These are phyloP conservation scores for Tetrahymena thermophila DNA, from an alignment of 73 alveolate genomes.

Conservation along the genomic window DNA sequence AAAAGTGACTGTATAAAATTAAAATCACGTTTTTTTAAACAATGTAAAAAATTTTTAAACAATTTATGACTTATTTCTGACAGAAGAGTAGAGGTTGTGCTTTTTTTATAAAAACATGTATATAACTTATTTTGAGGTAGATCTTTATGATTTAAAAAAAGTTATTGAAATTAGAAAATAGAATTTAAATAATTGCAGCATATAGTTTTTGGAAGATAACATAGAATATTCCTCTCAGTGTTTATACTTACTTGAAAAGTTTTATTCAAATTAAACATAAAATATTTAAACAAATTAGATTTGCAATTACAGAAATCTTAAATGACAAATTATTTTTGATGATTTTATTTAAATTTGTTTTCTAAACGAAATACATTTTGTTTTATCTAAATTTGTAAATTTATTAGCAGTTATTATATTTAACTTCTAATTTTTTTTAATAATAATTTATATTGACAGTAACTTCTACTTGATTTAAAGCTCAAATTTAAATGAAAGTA, in stretches of 20 bases:
- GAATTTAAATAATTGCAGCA: neutral
- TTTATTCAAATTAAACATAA: neutral
- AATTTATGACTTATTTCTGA: neutral
- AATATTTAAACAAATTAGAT: neutral
- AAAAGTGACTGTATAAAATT: neutral
- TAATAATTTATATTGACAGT: too few species aligned
- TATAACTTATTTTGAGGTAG: neutral
- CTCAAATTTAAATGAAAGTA: too few species aligned
- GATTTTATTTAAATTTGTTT: too few species aligned
- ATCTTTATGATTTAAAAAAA: neutral
- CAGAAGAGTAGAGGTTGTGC: neutral
- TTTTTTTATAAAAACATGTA: neutral
- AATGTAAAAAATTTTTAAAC: neutral
- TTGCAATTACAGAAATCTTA: neutral
- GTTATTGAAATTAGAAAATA: neutral
- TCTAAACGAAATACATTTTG: too few species aligned
- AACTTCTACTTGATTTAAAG: too few species aligned
- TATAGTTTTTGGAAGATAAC: neutral
- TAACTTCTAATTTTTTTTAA: too few species aligned
- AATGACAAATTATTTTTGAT: neutral
- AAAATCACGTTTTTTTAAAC: neutral
- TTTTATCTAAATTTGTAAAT: too few species aligned
- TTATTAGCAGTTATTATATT: too few species aligned
- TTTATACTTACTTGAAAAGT: neutral
- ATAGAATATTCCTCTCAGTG: neutral